Conservation (phyloP, 2,329 filamentous ascomycete species). For the Ceratocystis colombiana region DNA sequence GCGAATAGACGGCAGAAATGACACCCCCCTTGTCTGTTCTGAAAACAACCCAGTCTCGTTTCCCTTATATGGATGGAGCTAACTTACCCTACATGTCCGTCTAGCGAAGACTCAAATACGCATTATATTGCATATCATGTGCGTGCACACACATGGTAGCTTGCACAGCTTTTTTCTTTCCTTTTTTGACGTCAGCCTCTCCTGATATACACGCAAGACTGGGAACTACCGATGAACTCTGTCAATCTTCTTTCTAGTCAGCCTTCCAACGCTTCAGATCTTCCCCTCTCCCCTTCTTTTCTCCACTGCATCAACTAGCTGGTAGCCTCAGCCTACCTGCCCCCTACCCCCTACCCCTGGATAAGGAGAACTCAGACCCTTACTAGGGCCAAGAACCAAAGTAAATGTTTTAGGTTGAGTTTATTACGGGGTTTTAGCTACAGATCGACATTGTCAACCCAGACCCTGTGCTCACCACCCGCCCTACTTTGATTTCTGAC, state of each 20-base stretch:
- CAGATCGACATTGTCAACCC: conserved; percentile 10
- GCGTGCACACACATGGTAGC: too few species aligned
- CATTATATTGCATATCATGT: too few species aligned
- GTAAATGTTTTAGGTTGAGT: conserved; percentile 1
- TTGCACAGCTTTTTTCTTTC: too few species aligned
- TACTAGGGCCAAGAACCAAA: not conserved
- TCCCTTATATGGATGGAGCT: too few species aligned
- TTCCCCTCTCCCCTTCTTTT: not conserved
- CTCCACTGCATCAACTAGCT: not conserved
- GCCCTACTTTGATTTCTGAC: not conserved
- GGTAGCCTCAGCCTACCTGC: not conserved
- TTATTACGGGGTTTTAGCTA: conserved; percentile 7
- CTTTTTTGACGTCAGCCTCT: too few species aligned
- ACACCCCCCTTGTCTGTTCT: too few species aligned
- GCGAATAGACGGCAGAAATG: too few species aligned
- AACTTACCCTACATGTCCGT: too few species aligned
- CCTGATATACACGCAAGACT: too few species aligned
- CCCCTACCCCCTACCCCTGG: not conserved
- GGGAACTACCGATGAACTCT: not conserved
- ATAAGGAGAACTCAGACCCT: conserved; percentile 15
- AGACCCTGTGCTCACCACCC: not conserved
- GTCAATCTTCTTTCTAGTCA: not conserved
- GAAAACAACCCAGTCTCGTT: too few species aligned
- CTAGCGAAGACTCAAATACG: too few species aligned
- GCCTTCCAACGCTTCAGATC: not conserved